phyloP scores from a whole-genome alignment of 768 basidiomycete species.

The Lactarius hengduanensis region DNA sequence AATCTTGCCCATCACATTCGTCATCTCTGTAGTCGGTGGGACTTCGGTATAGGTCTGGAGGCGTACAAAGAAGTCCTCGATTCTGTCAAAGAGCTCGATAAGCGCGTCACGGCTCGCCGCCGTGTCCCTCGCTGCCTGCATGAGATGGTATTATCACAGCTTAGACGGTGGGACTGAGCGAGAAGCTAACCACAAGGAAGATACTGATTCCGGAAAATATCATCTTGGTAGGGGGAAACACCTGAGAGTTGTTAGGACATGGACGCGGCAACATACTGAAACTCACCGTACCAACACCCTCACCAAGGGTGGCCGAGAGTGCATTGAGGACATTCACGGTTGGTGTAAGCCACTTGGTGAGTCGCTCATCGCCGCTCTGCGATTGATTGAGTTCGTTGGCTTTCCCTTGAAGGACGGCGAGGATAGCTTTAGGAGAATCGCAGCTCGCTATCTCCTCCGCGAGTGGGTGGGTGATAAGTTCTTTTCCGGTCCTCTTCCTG shows the following conservation, averaged over 20 bases:
- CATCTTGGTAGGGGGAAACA: neutral
- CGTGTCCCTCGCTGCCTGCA: neutral
- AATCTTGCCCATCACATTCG: neutral
- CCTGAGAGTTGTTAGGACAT: neutral
- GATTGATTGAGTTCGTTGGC: neutral
- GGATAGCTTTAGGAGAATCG: slow-evolving; percentile 1
- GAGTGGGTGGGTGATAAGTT: neutral
- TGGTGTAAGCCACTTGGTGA: neutral
- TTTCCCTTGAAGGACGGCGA: neutral
- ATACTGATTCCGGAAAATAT: neutral
- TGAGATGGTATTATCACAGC: neutral
- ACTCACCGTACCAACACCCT: neutral
- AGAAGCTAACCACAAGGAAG: neutral
- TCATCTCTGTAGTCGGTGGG: neutral
- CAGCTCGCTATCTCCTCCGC: neutral
- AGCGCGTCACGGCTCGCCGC: neutral
- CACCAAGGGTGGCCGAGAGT: neutral
- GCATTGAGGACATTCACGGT: neutral
- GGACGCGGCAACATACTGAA: neutral
- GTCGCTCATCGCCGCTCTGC: neutral
- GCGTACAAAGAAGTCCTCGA: neutral
- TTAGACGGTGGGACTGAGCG: neutral
- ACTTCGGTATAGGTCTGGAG: neutral
- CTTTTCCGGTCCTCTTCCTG: neutral
- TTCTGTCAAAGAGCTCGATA: neutral